These are phyloP conservation scores for Astrephomene gubernaculifera DNA, from an alignment of 139 green algal species.

Conservation along the genomic window DNA sequence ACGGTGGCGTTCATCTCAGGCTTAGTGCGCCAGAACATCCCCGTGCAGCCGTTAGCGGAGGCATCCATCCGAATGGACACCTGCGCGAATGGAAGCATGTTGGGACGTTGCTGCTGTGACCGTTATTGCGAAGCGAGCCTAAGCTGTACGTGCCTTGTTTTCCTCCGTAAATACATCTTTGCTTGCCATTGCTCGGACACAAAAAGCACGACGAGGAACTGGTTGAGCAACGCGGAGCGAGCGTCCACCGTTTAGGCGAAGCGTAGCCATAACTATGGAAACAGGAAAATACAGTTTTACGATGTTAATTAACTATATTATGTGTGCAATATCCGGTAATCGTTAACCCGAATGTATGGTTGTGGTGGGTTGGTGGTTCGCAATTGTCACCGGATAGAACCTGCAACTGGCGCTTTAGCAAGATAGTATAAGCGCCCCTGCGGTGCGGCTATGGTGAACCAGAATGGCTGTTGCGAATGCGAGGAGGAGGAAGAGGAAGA, in stretches of 20 bases:
- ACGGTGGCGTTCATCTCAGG: conserved; percentile 44
- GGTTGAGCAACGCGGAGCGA: neutral
- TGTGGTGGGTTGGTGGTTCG: too few relatives aligned
- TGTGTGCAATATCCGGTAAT: too few relatives aligned
- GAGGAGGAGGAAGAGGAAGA: too few relatives aligned
- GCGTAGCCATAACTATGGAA: neutral
- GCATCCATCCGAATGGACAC: conserved; percentile 35
- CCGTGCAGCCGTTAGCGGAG: conserved; percentile 40
- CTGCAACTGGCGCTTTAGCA: too few relatives aligned
- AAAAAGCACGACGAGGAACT: neutral
- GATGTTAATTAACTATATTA: too few relatives aligned
- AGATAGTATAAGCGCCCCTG: too few relatives aligned
- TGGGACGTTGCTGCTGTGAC: neutral
- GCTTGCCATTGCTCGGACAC: conserved; percentile 19
- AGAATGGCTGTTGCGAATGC: too few relatives aligned
- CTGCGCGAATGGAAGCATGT: neutral
- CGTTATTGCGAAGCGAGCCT: neutral
- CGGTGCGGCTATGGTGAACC: too few relatives aligned
- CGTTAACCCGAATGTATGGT: too few relatives aligned
- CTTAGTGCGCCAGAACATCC: conserved; percentile 59
- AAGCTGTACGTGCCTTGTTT: conserved; percentile 8
- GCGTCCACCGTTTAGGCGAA: neutral
- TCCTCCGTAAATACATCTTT: conserved; percentile 33
- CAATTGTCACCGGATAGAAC: too few relatives aligned
- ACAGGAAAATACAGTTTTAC: neutral